phyloP scores from a whole-genome alignment of 1,139 yeast species.

The Scheffersomyces segobiensis region DNA sequence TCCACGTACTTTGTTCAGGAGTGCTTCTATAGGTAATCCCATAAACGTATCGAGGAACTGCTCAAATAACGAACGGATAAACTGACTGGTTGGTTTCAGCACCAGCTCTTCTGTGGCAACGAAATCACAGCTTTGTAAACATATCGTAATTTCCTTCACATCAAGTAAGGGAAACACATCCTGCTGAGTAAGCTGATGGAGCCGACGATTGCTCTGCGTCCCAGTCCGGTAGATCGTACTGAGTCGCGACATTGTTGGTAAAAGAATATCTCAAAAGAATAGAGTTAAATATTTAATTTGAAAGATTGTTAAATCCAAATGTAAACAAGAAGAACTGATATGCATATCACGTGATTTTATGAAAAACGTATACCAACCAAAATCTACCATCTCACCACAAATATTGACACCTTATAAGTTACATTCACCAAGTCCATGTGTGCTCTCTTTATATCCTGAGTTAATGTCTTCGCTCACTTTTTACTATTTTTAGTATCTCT shows the following conservation, averaged over 20 bases:
- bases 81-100: constrained; percentile 64
- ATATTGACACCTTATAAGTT: neutral
- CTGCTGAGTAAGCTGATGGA: constrained; percentile 15
- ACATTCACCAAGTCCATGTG: neutral
- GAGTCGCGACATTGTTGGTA: constrained; percentile 19
- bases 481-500: constrained; percentile 4
- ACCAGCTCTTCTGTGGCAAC: constrained; percentile 64
- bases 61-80: constrained; percentile 61
- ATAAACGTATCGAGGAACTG: constrained; percentile 72
- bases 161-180: constrained; percentile 69
- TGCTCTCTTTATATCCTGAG: neutral
- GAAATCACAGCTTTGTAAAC: constrained; percentile 66
- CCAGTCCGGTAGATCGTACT: constrained; percentile 28
- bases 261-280: neutral
- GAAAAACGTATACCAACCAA: neutral
- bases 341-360: neutral
- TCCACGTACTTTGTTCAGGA: constrained; percentile 8
- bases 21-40: constrained; percentile 34
- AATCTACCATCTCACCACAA: too few species aligned
- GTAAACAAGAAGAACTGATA: constrained; percentile 3
- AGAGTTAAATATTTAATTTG: neutral
- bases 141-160: constrained; percentile 58
- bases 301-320: constrained; percentile 5
- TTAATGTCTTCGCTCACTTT: neutral
- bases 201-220: constrained; percentile 17